Evolutionary conservation across 108 stramenopile genomes (phyloP).

Genomic region (Chaetoceros muelleri): DNA sequence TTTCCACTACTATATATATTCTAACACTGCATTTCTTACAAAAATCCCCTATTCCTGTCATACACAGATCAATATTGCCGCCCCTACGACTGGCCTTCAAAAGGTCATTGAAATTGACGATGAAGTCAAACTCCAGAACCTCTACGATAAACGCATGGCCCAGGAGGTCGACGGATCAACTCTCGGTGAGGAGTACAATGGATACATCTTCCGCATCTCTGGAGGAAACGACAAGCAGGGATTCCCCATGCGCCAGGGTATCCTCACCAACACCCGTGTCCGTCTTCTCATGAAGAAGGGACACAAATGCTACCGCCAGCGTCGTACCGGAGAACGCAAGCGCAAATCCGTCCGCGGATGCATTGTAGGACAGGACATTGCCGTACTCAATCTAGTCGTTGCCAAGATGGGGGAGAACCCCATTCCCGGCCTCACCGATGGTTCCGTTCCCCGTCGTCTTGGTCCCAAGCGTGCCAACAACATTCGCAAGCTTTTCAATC

Average conservation of each 20-base stretch:
- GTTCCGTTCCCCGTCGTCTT: slow-evolving; percentile 88
- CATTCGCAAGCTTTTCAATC: slow-evolving; percentile 99
- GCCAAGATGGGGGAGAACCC: slow-evolving; percentile 89
- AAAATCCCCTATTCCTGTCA: not conserved
- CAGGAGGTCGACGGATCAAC: slow-evolving; percentile 94
- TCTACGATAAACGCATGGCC: slow-evolving; percentile 98
- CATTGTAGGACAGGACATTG: slow-evolving; percentile 97
- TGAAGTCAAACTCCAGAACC: slow-evolving; percentile 94
- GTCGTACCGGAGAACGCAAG: slow-evolving; percentile 97
- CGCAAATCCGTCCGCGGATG: slow-evolving; percentile 99
- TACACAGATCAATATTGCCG: slow-evolving; percentile 96
- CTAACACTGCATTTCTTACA: too few relatives aligned
- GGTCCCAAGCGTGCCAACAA: slow-evolving; percentile 99
- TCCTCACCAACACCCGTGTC: slow-evolving; percentile 95
- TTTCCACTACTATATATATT: too few relatives aligned
- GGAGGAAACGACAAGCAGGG: slow-evolving; percentile 99
- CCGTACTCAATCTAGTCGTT: slow-evolving; percentile 97
- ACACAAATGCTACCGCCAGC: slow-evolving; percentile 83
- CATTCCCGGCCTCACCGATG: slow-evolving; percentile 93
- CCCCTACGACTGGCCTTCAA: slow-evolving; percentile 93
- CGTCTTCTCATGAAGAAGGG: slow-evolving; percentile 93
- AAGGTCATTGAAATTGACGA: slow-evolving; percentile 99
- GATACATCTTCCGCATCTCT: slow-evolving; percentile 95
- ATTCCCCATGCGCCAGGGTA: slow-evolving; percentile 99
- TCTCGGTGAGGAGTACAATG: slow-evolving; percentile 98